Base-by-base conservation (phyloP, 495 filamentous ascomycete species). In the Entonaema liquescens region DNA sequence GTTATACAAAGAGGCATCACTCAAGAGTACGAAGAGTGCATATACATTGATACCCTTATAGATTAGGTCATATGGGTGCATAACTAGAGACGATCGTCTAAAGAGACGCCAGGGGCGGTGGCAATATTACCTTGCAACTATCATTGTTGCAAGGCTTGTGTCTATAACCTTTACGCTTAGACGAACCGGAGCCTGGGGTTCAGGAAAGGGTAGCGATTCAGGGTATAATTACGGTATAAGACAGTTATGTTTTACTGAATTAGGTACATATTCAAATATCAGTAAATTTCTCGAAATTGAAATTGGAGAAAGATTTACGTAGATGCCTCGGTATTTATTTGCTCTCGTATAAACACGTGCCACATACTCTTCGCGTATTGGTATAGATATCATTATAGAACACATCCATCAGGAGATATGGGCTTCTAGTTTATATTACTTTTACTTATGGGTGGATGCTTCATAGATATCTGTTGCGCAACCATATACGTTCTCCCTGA, bases 21-120 rank as follows among this genome's bases (percentile, higher is more conserved):
- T 65, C 29, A 53, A n/a, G 49, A 67, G 13, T 62, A 38, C 61
- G 55, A 64, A 49, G 49, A 56, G 44, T 53, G 50, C 50, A 65
- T 65, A 61, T 70, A 55, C 59, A 70, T 77, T 70, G 64, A 77
- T 77, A 75, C 73, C 73, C 74, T 56, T 58, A 74, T 77, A 77
- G 65, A 74, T 40, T 59, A 50, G 31, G 49, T 59, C 44, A 59
- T 68, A 65, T 25, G 47, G 28, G 50, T 59, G 52, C 66, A 53
- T 47, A 49, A 15, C 60, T 67, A 17, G 35, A 23, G 57, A 23
- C 42, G 49, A 29, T 63, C 47, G 40, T 58, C 38, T 31, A 17
- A 29, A 47, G 50, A 35, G 47, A 28, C 35, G 26, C 12, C 12
- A 57, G 15, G 23, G 17, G 25, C 49, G 19, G 31, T 12, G 21